Conservation (phyloP, 2,329 filamentous ascomycete species). For the Talaromyces amestolkiae region DNA sequence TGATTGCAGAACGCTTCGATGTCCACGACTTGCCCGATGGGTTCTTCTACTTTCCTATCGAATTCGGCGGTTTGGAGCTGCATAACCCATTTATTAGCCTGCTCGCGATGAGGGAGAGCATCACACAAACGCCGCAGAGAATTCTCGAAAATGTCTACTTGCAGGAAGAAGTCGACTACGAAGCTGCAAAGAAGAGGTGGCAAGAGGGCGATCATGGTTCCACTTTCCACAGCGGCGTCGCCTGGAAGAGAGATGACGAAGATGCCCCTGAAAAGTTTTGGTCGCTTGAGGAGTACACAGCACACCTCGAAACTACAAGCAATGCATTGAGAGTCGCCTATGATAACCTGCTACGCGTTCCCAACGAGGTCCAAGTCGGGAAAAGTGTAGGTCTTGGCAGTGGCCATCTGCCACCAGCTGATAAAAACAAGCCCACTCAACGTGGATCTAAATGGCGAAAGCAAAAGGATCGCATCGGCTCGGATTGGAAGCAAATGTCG, state of each 20-base stretch:
- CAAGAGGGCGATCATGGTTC: conserved; percentile 25
- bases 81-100: conserved; percentile 52
- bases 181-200: conserved; percentile 40
- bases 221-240: background rate
- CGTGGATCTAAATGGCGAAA: background rate
- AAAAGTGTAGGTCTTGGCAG: conserved; percentile 29
- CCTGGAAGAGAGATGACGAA: background rate
- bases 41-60: conserved; percentile 54
- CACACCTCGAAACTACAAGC: conserved; percentile 37
- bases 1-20: conserved; percentile 54
- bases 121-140: conserved; percentile 36
- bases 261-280: conserved; percentile 30
- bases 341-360: conserved; percentile 30
- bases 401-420: conserved; percentile 23
- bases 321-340: conserved; percentile 33
- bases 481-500: conserved; percentile 35
- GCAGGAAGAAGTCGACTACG: conserved; percentile 55
- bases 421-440: background rate
- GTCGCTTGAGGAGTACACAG: conserved; percentile 40
- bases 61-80: conserved; percentile 52
- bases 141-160: conserved; percentile 35
- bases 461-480: conserved; percentile 23
- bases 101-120: conserved; percentile 47
- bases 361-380: conserved; percentile 32
- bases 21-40: conserved; percentile 49